These are phyloP conservation scores for Arachis monticola DNA, from an alignment of 331 rosid genomes.

Conservation along the genomic window DNA sequence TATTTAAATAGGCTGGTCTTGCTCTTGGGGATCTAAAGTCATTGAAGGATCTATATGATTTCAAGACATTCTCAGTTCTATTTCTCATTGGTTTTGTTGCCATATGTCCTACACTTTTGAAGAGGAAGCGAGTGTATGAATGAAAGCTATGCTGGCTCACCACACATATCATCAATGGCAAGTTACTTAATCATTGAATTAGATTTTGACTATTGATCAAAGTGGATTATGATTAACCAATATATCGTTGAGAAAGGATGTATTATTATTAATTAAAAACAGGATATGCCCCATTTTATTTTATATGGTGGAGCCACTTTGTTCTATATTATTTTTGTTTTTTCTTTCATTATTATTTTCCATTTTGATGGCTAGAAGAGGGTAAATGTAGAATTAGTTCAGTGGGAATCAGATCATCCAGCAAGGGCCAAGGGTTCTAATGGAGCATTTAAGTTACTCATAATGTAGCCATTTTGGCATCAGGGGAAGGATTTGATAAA, in stretches of 20 bases:
- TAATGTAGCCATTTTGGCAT: no score
- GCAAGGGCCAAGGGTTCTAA: no score
- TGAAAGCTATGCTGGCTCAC: slow-evolving; percentile 48
- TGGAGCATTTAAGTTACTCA: no score
- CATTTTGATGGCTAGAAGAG: no score
- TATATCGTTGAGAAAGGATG: slow-evolving; percentile 27
- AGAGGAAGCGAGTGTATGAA: slow-evolving; percentile 92
- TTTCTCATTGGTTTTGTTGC: slow-evolving; percentile 86
- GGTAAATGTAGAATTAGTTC: no score
- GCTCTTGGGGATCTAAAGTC: slow-evolving; percentile 97
- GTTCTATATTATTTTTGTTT: no score
- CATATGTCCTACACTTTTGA: slow-evolving; percentile 77
- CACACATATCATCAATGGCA: not conserved
- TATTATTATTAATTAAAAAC: slow-evolving; percentile 18
- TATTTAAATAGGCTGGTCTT: slow-evolving; percentile 86
- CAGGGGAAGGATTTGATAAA: no score
- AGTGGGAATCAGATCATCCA: no score
- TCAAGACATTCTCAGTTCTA: slow-evolving; percentile 83
- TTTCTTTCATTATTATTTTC: no score
- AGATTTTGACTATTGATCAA: slow-evolving; percentile 25
- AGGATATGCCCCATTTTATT: slow-evolving; percentile 42
- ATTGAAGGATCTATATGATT: slow-evolving; percentile 89
- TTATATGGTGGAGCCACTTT: slow-evolving; percentile 32
- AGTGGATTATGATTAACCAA: slow-evolving; percentile 25
- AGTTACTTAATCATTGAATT: not conserved